Percentiles rank a stretch among this genome's conserved stretches.
Conservation (phyloP, 805 yeast species). For the Crinitomyces ghanaensis region DNA sequence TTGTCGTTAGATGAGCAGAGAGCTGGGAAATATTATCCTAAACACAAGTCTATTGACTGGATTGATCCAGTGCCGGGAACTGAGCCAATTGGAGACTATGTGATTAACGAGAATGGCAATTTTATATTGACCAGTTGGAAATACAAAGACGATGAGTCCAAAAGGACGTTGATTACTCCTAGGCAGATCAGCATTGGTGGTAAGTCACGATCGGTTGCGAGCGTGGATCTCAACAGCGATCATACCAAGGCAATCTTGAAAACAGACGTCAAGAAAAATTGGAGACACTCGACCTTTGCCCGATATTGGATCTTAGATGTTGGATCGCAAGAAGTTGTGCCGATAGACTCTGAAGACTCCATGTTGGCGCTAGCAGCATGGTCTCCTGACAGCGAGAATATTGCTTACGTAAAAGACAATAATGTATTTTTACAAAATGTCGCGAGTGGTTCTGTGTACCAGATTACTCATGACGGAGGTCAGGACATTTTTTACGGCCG, state of each 20-base stretch:
- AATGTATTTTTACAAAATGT: slow-evolving; percentile 50
- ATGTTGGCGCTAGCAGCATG: slow-evolving; percentile 48
- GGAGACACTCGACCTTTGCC: slow-evolving; percentile 60
- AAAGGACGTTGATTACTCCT: slow-evolving; percentile 7
- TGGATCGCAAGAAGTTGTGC: slow-evolving; percentile 24
- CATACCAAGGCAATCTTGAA: slow-evolving; percentile 41
- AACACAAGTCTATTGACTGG: slow-evolving; percentile 56
- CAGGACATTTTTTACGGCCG: slow-evolving; percentile 67
- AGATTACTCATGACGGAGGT: slow-evolving; percentile 62
- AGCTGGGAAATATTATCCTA: slow-evolving; percentile 46
- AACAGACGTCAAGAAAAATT: slow-evolving; percentile 40
- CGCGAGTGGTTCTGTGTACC: slow-evolving; percentile 28
- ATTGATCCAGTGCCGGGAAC: slow-evolving; percentile 39
- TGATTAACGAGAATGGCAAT: slow-evolving; percentile 33
- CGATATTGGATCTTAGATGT: slow-evolving; percentile 53
- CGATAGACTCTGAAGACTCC: slow-evolving; percentile 19
- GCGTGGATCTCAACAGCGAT: slow-evolving; percentile 34
- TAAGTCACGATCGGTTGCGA: slow-evolving; percentile 29
- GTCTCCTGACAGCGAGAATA: slow-evolving; percentile 57
- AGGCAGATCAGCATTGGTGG: slow-evolving; percentile 33
- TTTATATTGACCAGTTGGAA: slow-evolving; percentile 38
- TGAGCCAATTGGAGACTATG: slow-evolving; percentile 58
- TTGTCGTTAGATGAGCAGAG: slow-evolving; percentile 37
- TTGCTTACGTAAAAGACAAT: slow-evolving; percentile 60
- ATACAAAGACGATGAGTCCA: slow-evolving; percentile 6